Evolutionary conservation across 495 filamentous ascomycete genomes (phyloP).

Genomic region (Xylaria venustula): DNA sequence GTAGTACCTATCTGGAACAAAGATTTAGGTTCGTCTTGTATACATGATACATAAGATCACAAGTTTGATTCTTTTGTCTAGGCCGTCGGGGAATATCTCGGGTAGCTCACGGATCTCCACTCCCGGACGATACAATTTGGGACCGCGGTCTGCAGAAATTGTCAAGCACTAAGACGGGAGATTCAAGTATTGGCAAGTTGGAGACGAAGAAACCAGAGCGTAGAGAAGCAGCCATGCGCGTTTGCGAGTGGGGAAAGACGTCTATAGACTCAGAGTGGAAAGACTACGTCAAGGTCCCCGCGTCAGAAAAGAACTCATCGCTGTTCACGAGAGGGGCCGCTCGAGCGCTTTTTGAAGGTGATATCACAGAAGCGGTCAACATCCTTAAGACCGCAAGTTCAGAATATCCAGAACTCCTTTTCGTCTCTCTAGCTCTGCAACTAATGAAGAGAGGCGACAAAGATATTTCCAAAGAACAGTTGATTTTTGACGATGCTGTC

Average conservation of each 20-base stretch:
- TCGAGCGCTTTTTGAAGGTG: constrained; percentile 70
- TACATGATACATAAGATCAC: neutral
- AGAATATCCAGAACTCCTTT: constrained; percentile 48
- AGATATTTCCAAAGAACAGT: constrained; percentile 28
- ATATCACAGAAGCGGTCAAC: constrained; percentile 56
- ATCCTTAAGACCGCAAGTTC: constrained; percentile 50
- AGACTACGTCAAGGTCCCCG: constrained; percentile 43
- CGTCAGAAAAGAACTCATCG: constrained; percentile 58
- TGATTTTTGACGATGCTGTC: constrained; percentile 47
- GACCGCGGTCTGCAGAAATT: constrained; percentile 48
- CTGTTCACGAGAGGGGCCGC: constrained; percentile 81
- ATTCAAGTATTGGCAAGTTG: constrained; percentile 36
- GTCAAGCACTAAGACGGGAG: constrained; percentile 40
- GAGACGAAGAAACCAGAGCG: constrained; percentile 69
- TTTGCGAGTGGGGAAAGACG: constrained; percentile 66
- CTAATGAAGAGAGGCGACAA: constrained; percentile 42
- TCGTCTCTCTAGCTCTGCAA: constrained; percentile 54
- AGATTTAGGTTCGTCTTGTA: constrained; percentile 55
- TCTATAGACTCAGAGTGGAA: constrained; percentile 54
- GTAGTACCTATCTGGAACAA: constrained; percentile 79
- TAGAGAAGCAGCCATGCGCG: constrained; percentile 68
- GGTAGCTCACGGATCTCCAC: constrained; percentile 36
- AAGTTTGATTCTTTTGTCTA: constrained; percentile 18
- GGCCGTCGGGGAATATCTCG: constrained; percentile 40
- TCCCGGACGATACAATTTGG: constrained; percentile 47